Evolutionary conservation across 2,329 filamentous ascomycete species (phyloP).

Genomic region (Botryotinia narcissicola): DNA sequence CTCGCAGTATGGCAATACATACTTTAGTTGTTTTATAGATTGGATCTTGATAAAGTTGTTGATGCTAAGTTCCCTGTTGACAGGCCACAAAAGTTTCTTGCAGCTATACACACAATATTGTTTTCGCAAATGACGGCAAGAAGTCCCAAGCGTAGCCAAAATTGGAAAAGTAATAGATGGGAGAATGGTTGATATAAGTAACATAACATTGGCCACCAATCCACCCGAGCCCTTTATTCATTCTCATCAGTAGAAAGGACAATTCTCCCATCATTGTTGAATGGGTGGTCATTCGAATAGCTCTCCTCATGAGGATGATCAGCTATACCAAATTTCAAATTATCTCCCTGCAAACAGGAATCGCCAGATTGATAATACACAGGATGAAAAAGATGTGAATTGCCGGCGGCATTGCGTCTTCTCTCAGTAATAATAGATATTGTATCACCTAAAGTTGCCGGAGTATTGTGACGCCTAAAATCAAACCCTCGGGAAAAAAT

Average conservation of each 20-base stretch:
- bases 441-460: slow-evolving; percentile 29
- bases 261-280: slow-evolving; percentile 7
- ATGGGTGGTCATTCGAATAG: slow-evolving; percentile 14
- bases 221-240: not conserved
- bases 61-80: not conserved
- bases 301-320: slow-evolving; percentile 6
- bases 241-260: not conserved
- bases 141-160: not conserved
- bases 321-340: slow-evolving; percentile 16
- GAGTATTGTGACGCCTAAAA: slow-evolving; percentile 27
- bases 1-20: not conserved
- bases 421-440: slow-evolving; percentile 6
- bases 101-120: not conserved
- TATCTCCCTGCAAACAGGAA: slow-evolving; percentile 9
- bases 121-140: not conserved
- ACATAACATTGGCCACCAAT: not conserved
- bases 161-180: not conserved
- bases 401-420: not conserved
- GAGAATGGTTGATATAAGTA: not conserved
- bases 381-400: not conserved
- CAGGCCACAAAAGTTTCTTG: not conserved
- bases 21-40: not conserved
- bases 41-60: not conserved
- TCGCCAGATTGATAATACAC: slow-evolving; percentile 1
- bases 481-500: slow-evolving; percentile 29